Evolutionary conservation across 2,329 filamentous ascomycete species (phyloP), one percentile per base, ranked within the genome.

Genomic region (Pezicula carpinea): DNA sequence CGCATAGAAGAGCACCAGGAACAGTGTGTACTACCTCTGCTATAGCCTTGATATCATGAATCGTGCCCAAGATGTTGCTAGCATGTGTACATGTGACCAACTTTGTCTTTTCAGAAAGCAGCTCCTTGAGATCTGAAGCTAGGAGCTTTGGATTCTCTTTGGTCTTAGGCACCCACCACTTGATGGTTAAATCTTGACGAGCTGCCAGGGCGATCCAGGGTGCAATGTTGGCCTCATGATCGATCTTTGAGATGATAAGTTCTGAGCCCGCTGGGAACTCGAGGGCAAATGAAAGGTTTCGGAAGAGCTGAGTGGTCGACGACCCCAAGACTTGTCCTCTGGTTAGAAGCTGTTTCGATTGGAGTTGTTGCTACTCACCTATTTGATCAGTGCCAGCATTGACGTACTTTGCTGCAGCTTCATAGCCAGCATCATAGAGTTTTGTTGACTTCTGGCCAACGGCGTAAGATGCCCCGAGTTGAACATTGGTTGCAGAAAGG

Each of bases 191-290:
- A 3, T 76, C 73, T 39, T 80, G 74, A 13, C 76, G 74, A 23
- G 74, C 65, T 2, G 86, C 86, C 21, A 91, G 73, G 42, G 80
- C 76, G 0, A 88, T 68, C 88, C 87, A 92, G 0, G 86, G 75
- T 1, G 83, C 79, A 47, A 87, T 81, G 61, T 90, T 89, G 32
- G 87, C 83, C 67, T 91, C 87, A 59, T 92, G 87, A 62, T 91
- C 87, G 46, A 89, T 70, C 47, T 76, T 76, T 0, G 85, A 89
- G 10, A 91, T 60, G 51, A 93, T 70, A 41, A 92, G 74, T 59
- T 89, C 84, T 50, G 83, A 79, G 36, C 79, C 79, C 2, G 70
- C 61, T 10, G 69, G 57, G 59, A 83, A 79, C 10, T 63, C 57
- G 5, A 85, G 64, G 2, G 77, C 69, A 18, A 71, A 71, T 0